Percentiles rank a stretch among this genome's conserved stretches.
Conservation (phyloP, 352 stramenopile genomes). For the Achlya hypogyna region DNA sequence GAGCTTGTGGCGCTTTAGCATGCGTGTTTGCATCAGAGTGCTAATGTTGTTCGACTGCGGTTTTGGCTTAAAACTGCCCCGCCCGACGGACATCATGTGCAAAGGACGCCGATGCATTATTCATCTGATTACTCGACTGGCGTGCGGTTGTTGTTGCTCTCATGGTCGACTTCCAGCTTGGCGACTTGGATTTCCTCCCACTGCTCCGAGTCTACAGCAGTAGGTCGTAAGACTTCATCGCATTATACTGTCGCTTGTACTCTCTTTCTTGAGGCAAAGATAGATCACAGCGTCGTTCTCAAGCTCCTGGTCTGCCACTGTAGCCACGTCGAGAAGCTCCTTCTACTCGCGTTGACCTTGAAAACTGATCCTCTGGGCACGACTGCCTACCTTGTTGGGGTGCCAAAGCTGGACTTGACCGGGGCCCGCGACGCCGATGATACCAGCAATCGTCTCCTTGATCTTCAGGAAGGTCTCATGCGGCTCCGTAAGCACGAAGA, state of each 20-base stretch:
- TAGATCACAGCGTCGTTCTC: conserved; percentile 78
- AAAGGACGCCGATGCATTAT: no score
- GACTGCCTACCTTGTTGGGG: conserved; percentile 40
- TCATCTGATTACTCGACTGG: neutral
- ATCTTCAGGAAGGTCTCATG: conserved; percentile 70
- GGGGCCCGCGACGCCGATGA: conserved; percentile 46
- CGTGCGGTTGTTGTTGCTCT: conserved; percentile 12
- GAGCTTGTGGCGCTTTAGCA: neutral
- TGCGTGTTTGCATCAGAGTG: neutral
- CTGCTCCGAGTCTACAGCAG: conserved; percentile 49
- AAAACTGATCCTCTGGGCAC: neutral
- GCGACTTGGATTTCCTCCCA: conserved; percentile 72
- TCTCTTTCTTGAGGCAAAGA: conserved; percentile 85
- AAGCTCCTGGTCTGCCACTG: conserved; percentile 72
- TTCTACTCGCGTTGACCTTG: no score
- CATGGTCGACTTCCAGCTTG: conserved; percentile 34
- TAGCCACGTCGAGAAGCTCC: conserved; percentile 68
- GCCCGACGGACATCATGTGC: no score
- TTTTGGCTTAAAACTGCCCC: no score
- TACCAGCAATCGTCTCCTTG: conserved; percentile 64
- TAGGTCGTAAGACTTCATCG: neutral
- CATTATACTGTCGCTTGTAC: conserved; percentile 23
- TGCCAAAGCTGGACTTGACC: conserved; percentile 64
- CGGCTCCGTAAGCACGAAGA: conserved; percentile 80
- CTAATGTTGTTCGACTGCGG: no score